Evolutionary conservation across 257 asterid species (phyloP).

Genomic region (Verbena officinalis): DNA sequence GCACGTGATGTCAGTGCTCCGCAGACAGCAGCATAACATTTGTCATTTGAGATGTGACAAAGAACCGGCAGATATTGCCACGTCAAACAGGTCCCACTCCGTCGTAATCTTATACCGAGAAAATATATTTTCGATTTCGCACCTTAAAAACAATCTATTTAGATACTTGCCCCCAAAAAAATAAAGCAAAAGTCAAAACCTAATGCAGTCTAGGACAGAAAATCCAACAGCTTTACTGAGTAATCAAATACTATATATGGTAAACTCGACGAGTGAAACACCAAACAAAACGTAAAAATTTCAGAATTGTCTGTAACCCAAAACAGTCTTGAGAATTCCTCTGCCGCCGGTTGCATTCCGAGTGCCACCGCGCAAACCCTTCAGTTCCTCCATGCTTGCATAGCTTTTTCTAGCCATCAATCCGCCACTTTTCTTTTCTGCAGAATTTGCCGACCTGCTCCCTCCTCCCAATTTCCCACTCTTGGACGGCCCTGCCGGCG

Average conservation of each 20-base stretch:
- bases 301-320: neutral
- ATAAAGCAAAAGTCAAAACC: too few species aligned
- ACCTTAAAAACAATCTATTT: too few species aligned
- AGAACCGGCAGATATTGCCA: too few species aligned
- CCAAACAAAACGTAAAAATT: neutral
- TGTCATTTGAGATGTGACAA: too few species aligned
- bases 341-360: neutral
- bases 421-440: slow-evolving; percentile 73
- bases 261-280: neutral
- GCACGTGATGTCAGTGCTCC: slow-evolving; percentile 8
- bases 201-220: too few species aligned
- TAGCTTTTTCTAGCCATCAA: slow-evolving; percentile 78
- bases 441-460: slow-evolving; percentile 73
- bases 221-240: too few species aligned
- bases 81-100: slow-evolving; percentile 15
- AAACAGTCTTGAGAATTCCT: neutral
- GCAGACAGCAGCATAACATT: too few species aligned
- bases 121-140: too few species aligned
- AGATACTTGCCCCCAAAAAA: neutral
- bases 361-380: slow-evolving; percentile 35
- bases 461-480: slow-evolving; percentile 60
- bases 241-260: too few species aligned
- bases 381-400: slow-evolving; percentile 71
- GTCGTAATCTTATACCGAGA: neutral
- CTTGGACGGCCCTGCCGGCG: slow-evolving; percentile 49